Evolutionary conservation across 495 filamentous ascomycete genomes (phyloP), one percentile per base, ranked within the genome.

Genomic region (Cercophora newfieldiana): DNA sequence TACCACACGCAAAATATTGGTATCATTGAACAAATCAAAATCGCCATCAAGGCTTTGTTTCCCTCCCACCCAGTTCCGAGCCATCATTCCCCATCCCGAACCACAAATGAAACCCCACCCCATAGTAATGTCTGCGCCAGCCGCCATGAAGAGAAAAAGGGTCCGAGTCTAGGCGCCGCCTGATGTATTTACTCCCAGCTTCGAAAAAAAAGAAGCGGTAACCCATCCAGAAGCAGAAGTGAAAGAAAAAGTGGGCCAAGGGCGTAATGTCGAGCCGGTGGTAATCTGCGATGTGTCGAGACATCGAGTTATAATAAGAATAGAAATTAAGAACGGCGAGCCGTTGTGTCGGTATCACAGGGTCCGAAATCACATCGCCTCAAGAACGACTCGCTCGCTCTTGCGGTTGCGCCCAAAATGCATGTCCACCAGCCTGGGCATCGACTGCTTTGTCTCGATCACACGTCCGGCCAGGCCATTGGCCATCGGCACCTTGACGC

Each of bases 351-450:
- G 30, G 12, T 12, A 33, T 33, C 30, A 12, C 30, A 12, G 30
- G 4, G 12, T 5, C 30, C 30, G 12, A 12, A 14, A 14, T 63
- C 24, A 69, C 8, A 73, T 63, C 68, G 67, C 65, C 54, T 83
- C 81, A 19, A 82, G 67, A n/a, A 83, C 75, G 22, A 80, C 75
- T 62, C 79, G 75, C 74, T 83, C 80, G 68, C 83, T 85, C 76
- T 79, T 80, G 33, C 77, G 75, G 61, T 80, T 68, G 30, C 74
- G 74, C 16, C 28, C 64, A 0, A 68, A 61, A 22, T 63, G 58
- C 21, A 66, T 48, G 21, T 69, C 71, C 7, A 79, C 69, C 44
- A 82, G 49, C 5, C 67, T 76, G 4, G 78, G 79, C 69, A 75
- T 75, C 14, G 72, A 66, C 58, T 60, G 62, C 68, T 75, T 78